Evolutionary conservation across 768 basidiomycete genomes (phyloP).

Genomic region (Leccinum fibrillosum): DNA sequence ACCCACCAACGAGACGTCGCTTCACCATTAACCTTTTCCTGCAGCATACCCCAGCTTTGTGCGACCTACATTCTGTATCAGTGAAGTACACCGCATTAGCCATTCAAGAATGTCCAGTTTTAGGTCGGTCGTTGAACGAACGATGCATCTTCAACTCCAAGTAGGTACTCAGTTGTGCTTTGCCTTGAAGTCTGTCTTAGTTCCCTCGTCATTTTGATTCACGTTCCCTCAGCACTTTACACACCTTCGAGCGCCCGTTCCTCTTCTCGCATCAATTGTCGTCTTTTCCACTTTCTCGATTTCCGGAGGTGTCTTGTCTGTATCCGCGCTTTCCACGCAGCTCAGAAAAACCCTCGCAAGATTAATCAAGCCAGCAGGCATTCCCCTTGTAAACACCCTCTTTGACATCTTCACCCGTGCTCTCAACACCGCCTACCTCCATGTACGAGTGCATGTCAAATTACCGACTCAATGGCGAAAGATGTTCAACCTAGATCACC

Average conservation of each 20-base stretch:
- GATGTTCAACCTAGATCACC: not conserved
- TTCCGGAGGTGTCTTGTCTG: not conserved
- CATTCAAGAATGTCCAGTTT: conserved; percentile 4
- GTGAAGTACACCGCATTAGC: not conserved
- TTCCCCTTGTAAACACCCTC: conserved; percentile 3
- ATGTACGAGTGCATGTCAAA: conserved; percentile 7
- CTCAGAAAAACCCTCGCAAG: conserved; percentile 6
- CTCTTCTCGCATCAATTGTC: conserved; percentile 8
- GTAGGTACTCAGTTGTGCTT: conserved; percentile 2
- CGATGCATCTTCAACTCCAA: conserved; percentile 5
- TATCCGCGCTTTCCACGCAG: conserved; percentile 1
- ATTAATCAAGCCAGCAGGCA: not conserved
- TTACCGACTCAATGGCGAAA: conserved; percentile 10
- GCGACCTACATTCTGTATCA: not conserved
- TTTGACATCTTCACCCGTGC: conserved; percentile 10
- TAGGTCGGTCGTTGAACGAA: conserved; percentile 10
- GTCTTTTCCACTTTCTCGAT: conserved; percentile 9
- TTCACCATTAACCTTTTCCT: not conserved
- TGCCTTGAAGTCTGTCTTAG: not conserved
- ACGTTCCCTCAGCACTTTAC: conserved; percentile 1
- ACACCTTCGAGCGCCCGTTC: conserved; percentile 1
- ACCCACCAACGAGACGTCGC: not conserved
- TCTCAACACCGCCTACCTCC: conserved; percentile 17
- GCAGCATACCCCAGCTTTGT: not conserved
- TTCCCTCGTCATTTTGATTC: not conserved